Evolutionary conservation across 495 filamentous ascomycete species (phyloP).

Genomic region (Aspergillus conjunctus): DNA sequence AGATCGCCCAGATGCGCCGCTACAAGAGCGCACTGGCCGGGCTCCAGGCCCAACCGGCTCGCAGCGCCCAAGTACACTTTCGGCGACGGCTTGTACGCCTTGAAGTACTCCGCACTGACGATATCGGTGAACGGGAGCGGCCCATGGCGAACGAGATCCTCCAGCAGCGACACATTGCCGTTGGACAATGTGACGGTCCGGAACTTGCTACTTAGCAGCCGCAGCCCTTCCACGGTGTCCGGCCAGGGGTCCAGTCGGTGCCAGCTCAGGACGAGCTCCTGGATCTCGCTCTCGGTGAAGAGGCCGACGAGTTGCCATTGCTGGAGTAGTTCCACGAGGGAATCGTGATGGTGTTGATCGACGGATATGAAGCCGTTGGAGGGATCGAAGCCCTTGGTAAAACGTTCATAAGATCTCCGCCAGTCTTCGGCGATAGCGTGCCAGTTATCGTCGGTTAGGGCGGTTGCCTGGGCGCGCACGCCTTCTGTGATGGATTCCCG

Average conservation of each 20-base stretch:
- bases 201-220: constrained; percentile 54
- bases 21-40: constrained; percentile 71
- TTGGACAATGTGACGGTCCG: constrained; percentile 71
- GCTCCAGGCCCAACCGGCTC: constrained; percentile 54
- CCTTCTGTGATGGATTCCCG: constrained; percentile 44
- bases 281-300: constrained; percentile 60
- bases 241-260: constrained; percentile 71
- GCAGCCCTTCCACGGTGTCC: constrained; percentile 61
- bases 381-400: constrained; percentile 54
- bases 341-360: constrained; percentile 69
- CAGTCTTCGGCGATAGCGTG: constrained; percentile 65
- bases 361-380: constrained; percentile 55
- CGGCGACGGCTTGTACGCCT: constrained; percentile 76
- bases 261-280: constrained; percentile 63
- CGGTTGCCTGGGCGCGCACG: constrained; percentile 48
- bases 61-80: constrained; percentile 70
- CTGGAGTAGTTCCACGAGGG: constrained; percentile 58
- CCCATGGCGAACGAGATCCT: constrained; percentile 61
- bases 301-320: constrained; percentile 56
- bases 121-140: constrained; percentile 63
- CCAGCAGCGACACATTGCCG: constrained; percentile 66
- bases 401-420: constrained; percentile 62
- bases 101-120: constrained; percentile 67
- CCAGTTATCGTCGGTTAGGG: constrained; percentile 62
- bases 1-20: constrained; percentile 74